These are phyloP conservation scores for Peronospora destructor DNA, from an alignment of 352 stramenopile genomes.

Conservation along the genomic window DNA sequence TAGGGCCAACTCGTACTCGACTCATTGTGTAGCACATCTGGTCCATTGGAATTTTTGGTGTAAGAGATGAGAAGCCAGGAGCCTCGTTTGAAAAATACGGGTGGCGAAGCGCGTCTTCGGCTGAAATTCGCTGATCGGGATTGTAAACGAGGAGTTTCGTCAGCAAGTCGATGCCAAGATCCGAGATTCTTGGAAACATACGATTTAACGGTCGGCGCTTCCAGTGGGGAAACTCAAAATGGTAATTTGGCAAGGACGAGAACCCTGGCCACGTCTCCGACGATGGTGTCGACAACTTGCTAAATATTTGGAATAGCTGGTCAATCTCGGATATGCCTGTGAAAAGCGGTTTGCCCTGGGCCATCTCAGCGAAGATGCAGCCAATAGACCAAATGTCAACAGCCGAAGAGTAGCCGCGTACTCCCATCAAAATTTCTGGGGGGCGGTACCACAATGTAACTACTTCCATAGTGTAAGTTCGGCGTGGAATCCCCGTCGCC, in stretches of 20 bases:
- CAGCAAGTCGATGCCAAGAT: slow-evolving; percentile 63
- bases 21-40: slow-evolving; percentile 68
- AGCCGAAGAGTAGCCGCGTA: slow-evolving; percentile 72
- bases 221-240: slow-evolving; percentile 86
- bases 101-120: slow-evolving; percentile 74
- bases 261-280: slow-evolving; percentile 96
- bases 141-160: slow-evolving; percentile 78
- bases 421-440: slow-evolving; percentile 86
- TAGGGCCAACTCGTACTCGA: slow-evolving; percentile 35
- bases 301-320: slow-evolving; percentile 85
- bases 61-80: slow-evolving; percentile 36
- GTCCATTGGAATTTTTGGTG: slow-evolving; percentile 70
- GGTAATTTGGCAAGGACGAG: slow-evolving; percentile 95
- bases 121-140: slow-evolving; percentile 73
- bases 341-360: slow-evolving; percentile 80
- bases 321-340: slow-evolving; percentile 76
- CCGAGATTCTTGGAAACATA: slow-evolving; percentile 64
- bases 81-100: slow-evolving; percentile 65
- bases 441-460: slow-evolving; percentile 89
- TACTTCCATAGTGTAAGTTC: slow-evolving; percentile 88
- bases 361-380: slow-evolving; percentile 98
- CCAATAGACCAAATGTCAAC: slow-evolving; percentile 93
- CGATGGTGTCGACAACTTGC: slow-evolving; percentile 94
- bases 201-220: slow-evolving; percentile 58
- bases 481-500: slow-evolving; percentile 75